These are phyloP conservation scores for Nidularia pulvinata DNA, from an alignment of 768 basidiomycete genomes.

Conservation along the genomic window DNA sequence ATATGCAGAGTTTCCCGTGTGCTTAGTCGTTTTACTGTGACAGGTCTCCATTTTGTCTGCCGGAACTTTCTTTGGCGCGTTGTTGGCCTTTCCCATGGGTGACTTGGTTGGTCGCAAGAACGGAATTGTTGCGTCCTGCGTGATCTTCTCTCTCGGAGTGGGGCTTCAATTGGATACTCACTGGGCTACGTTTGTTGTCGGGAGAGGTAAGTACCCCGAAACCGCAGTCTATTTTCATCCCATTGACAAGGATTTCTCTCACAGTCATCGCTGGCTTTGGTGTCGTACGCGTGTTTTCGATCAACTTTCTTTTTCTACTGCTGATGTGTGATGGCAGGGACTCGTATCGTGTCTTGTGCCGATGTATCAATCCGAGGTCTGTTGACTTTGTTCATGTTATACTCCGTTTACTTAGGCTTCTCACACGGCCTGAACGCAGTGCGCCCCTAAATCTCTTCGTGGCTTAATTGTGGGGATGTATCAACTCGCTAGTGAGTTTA, in stretches of 20 bases:
- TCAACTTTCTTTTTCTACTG: background rate
- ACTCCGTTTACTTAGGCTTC: background rate
- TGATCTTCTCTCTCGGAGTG: constrained; percentile 60
- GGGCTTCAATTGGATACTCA: constrained; percentile 57
- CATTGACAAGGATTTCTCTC: constrained; percentile 1
- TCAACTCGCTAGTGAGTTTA: constrained; percentile 48
- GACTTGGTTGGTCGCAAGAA: constrained; percentile 45
- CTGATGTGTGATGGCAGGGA: constrained; percentile 20
- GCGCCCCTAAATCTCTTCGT: constrained; percentile 72
- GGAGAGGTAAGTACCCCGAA: background rate
- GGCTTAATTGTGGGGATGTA: constrained; percentile 68
- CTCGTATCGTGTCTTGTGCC: constrained; percentile 66
- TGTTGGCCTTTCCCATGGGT: constrained; percentile 37
- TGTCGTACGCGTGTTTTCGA: constrained; percentile 27
- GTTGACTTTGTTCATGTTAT: constrained; percentile 11
- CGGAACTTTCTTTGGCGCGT: constrained; percentile 81
- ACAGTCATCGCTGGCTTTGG: constrained; percentile 71
- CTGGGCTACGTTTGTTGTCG: too few relatives aligned
- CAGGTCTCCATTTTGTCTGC: constrained; percentile 72
- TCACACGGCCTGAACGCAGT: constrained; percentile 8
- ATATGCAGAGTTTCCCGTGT: constrained; percentile 13
- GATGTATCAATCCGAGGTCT: constrained; percentile 39
- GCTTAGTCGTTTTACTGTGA: constrained; percentile 38
- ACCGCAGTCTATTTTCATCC: background rate
- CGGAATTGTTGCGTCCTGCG: constrained; percentile 62